Evolutionary conservation across 305 asterid genomes (phyloP), one percentile per base, ranked within the genome.

Genomic region (Striga hermonthica): DNA sequence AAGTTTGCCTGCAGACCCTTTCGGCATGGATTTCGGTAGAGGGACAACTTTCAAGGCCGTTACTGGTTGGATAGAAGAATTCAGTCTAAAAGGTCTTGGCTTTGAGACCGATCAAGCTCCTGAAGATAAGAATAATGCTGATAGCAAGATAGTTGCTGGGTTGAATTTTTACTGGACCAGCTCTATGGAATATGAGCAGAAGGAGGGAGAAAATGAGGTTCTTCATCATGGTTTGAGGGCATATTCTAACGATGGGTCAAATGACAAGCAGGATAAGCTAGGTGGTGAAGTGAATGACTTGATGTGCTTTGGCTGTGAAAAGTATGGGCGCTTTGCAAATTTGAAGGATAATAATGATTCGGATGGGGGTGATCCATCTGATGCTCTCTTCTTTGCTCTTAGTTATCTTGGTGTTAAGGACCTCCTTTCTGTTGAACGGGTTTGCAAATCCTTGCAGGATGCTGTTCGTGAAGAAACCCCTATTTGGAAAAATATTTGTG

Each of bases 361-460:
- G 16, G 82, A 64, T 54, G 82, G 64, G 66, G 84, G 80, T 59
- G 74, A 72, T 43, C 90, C 90, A 7, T 65, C 77, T 4, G 91
- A 83, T 73, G 91, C 80, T 14, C 63, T 89, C 63, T 68, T 69
- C 49, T 80, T 72, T 67, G 86, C 84, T 72, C 84, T 87, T 68
- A 72, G 74, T 65, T 79, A 79, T 79, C 85, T 92, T 55, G 80
- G 80, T 14, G 68, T 84, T 64, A 60, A 50, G 67, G 95, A 92
- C 74, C 91, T 89, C 43, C 82, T 89, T 37, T 69, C 87, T 12
- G 67, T 87, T 22, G 96, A 86, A 83, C 69, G 76, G 73, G 96
- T 89, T 65, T 92, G 95, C 81, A 89, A 80, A 76, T 39, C 86
- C 0, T 64, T 91, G 68, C 64, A 82, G 2, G 82, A 82, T 58